Conservation (phyloP, 768 basidiomycete species). For the Mycena vulgaris region DNA sequence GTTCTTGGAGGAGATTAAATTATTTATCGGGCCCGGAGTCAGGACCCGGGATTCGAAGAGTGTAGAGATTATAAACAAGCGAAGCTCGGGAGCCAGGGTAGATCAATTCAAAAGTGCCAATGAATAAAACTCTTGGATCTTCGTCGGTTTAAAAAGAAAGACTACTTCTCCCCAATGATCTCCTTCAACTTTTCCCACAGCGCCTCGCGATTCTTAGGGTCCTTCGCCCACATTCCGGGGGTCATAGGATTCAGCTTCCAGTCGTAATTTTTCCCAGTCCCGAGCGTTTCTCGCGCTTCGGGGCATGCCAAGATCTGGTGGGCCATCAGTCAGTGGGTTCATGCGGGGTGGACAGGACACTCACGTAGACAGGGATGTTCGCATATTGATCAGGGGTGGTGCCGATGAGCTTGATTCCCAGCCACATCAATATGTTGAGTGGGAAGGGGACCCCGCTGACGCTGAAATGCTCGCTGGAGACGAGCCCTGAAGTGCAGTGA, state of each 20-base stretch:
- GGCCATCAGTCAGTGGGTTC: neutral
- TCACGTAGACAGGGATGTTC: slow-evolving; percentile 7
- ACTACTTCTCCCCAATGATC: slow-evolving; percentile 13
- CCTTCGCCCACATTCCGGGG: slow-evolving; percentile 9
- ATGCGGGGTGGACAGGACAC: neutral
- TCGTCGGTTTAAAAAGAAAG: no score
- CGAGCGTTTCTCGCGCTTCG: neutral
- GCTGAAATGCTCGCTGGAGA: slow-evolving; percentile 9
- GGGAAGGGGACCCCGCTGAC: neutral
- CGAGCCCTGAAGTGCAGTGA: neutral
- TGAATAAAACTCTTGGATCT: no score
- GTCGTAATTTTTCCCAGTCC: neutral
- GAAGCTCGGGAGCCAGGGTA: no score
- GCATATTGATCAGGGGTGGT: slow-evolving; percentile 18
- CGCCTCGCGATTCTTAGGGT: slow-evolving; percentile 3
- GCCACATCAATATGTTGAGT: neutral
- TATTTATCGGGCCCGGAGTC: no score
- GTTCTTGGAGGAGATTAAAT: no score
- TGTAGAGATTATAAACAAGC: no score
- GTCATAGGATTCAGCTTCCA: neutral
- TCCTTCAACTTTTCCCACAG: slow-evolving; percentile 15
- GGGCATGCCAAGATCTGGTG: neutral
- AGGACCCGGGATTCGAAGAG: no score
- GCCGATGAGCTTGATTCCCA: slow-evolving; percentile 18
- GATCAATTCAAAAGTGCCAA: no score